These are phyloP conservation scores for Quercus phellos DNA, from an alignment of 331 rosid genomes.

Conservation along the genomic window DNA sequence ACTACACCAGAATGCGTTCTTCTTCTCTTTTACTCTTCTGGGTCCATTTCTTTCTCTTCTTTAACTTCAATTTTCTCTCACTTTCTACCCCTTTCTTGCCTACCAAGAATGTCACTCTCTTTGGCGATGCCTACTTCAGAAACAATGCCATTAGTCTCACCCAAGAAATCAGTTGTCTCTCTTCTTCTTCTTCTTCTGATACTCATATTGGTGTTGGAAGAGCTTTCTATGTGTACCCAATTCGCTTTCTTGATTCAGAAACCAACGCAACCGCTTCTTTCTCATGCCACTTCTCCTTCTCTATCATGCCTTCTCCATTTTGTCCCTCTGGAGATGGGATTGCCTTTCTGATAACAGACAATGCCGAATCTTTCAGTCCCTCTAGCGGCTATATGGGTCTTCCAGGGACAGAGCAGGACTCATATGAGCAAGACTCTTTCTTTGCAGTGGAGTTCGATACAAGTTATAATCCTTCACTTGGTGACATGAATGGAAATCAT, in stretches of 20 bases:
- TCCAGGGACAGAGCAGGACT: conserved; percentile 27
- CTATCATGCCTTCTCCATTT: conserved; percentile 41
- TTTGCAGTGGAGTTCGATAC: conserved; percentile 80
- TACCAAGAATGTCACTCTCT: conserved; percentile 58
- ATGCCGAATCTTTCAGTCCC: conserved; percentile 31
- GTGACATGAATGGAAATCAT: conserved; percentile 65
- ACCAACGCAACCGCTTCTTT: conserved; percentile 61
- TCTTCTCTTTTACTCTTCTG: conserved; percentile 13
- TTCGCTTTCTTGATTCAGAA: conserved; percentile 62
- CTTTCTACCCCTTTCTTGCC: conserved; percentile 31
- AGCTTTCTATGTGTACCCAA: conserved; percentile 57
- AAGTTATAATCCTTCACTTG: conserved; percentile 49
- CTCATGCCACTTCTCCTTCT: conserved; percentile 58
- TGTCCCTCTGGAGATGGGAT: conserved; percentile 60
- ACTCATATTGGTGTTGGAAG: conserved; percentile 40
- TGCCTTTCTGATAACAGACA: conserved; percentile 48
- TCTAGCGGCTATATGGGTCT: conserved; percentile 57
- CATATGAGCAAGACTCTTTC: conserved; percentile 31
- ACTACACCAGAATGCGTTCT: conserved; percentile 17
- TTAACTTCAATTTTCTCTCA: conserved; percentile 16
- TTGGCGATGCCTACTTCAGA: conserved; percentile 59
- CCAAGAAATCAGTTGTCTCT: conserved; percentile 38
- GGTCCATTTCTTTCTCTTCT: conserved; percentile 17
- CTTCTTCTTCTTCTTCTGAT: conserved; percentile 25
- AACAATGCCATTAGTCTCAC: conserved; percentile 58